phyloP scores from a whole-genome alignment of 768 basidiomycete genomes.

The Kwoniella europaea region DNA sequence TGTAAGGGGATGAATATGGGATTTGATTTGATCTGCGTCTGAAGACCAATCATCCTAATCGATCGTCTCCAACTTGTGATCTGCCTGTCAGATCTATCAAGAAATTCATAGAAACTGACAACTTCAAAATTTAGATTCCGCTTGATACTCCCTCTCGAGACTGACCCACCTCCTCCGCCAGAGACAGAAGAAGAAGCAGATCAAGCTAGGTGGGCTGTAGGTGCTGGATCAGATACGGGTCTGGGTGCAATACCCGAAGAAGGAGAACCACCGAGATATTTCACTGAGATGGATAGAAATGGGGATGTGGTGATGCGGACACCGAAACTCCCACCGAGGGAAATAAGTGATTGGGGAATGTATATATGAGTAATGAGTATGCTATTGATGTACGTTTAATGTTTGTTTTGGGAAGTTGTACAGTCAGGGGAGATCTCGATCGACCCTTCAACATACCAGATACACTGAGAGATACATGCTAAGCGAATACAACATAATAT shows the following conservation, averaged over 20 bases:
- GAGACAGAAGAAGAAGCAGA: constrained; percentile 30
- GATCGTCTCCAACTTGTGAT: no score
- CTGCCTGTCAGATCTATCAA: no score
- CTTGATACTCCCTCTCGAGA: constrained; percentile 22
- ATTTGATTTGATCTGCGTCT: no score
- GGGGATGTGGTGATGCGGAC: background rate
- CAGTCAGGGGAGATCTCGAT: no score
- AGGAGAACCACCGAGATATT: constrained; percentile 6
- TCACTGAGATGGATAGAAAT: constrained; percentile 3
- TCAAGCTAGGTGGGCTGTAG: constrained; percentile 17
- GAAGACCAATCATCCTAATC: no score
- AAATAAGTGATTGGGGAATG: constrained; percentile 2
- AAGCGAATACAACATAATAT: no score
- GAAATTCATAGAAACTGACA: no score
- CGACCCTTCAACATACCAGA: no score
- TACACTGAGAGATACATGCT: no score
- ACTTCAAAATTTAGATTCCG: constrained; percentile 11
- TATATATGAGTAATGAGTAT: constrained; percentile 1
- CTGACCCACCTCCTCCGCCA: constrained; percentile 4
- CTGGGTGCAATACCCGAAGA: constrained; percentile 9
- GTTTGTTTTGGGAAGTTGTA: no score
- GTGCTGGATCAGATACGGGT: constrained; percentile 17
- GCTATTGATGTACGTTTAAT: no score
- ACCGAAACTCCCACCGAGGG: constrained; percentile 7
- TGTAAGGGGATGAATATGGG: no score